Base-by-base conservation (phyloP, 1,284 basidiomycete species). In the Ustilago tritici region DNA sequence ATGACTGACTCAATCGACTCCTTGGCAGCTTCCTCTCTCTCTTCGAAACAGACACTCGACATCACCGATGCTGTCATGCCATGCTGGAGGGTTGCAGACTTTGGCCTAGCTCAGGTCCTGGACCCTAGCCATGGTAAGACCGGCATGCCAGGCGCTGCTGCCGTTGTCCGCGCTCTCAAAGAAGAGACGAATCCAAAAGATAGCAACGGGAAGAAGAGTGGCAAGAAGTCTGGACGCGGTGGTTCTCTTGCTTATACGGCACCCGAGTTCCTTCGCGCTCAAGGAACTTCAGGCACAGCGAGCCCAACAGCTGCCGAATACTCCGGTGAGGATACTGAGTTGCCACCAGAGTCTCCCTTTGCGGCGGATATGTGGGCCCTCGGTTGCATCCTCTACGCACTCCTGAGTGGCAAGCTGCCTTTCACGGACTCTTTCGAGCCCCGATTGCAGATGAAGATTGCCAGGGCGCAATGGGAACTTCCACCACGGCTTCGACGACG, bases 71-170 rank as follows among this genome's bases (percentile, higher is more conserved):
- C 88, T 66, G 86, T 88, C 77, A 77, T 76, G 77, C 76, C 78
- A 9, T 77, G 71, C 56, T 87, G 86, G 86, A 76, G 84, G 32
- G 60, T 95, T 43, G 89, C 89, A 53, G 94, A 95, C 87, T 95
- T 95, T 87, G 94, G 94, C 58, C 89, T 95, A 88, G 89, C 93
- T 32, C 69, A 69, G 46, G 41, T 57, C 19, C 36, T 77, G 28
- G 65, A 69, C 23, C 61, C 59, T 6, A 19, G 15, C 2, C 61
- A 70, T 5, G 40, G 46, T 46, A 67, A 61, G 47, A 28, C 46
- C 11, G 61, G 59, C 34, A 46, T 46, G 5, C 15, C 56, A 10
- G 63, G 60, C 12, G 53, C 70, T 47, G 43, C 75, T 9, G 66
- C 65, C 17, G 56, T 77, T 9, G 54, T 70, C 15, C 65, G 75